Base-by-base conservation (phyloP, 257 asterid genomes). In the Primulina eburnea region DNA sequence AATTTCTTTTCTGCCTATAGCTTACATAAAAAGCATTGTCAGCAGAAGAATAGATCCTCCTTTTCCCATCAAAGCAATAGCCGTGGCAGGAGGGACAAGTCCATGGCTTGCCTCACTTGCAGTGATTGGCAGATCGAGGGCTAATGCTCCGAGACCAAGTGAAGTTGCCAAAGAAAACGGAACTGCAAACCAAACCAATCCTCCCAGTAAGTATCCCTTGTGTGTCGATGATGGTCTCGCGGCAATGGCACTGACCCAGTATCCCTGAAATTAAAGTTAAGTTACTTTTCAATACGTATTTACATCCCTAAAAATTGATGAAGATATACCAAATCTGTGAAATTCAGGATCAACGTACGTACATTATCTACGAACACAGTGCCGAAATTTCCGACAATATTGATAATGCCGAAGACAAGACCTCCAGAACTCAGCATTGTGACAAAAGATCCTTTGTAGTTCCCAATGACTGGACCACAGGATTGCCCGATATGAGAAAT, bases 171-270 rank as follows among this genome's bases (percentile, higher is more conserved):
- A 75, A 53, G 98, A 92, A 65, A 90, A 92, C 32, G 98, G 98
- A 58, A 92, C 98, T 3, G 98, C 96, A 82, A 92, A 92, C 97
- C 97, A 92, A 3, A 92, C 97, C 52, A 92, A 50, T 59, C 98
- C 98, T 16, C 98, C 96, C 72, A 92, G 66, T 63, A 92, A 82
- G 75, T 92, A 92, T 1, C 97, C 98, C 85, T 88, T 90, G 71
- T 92, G 97, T 29, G 98, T 92, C 37, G 98, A 92, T 61, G 98
- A 90, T 62, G 98, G 97, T 53, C 97, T 90, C 24, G 97, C 98
- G 52, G 98, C 98, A 70, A 90, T 90, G 17, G 98, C 98, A 64
- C 97, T 92, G 38, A 88, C 89, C 98, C 98, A 90, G 65, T 90
- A 92, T 11, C 97, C 96, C 97, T 92, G 67, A 21, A 60, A 34